phyloP scores from a whole-genome alignment of 495 filamentous ascomycete species.

The Ramalina peruviana region DNA sequence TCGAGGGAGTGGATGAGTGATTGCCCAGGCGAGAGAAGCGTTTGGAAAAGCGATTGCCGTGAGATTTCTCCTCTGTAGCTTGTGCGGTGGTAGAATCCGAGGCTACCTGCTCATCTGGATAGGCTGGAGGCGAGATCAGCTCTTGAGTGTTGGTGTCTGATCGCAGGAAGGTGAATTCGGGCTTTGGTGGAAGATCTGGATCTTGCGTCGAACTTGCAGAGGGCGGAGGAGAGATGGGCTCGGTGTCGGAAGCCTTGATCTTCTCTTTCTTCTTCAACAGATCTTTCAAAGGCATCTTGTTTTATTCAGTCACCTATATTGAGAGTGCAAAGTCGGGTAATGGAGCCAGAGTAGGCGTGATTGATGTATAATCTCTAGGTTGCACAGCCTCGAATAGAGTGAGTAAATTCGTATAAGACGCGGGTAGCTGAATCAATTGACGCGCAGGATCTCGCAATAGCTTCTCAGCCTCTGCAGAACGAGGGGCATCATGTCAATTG shows the following conservation, averaged over 20 bases:
- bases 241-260: slow-evolving; percentile 23
- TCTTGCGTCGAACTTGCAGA: slow-evolving; percentile 17
- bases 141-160: slow-evolving; percentile 72
- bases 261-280: slow-evolving; percentile 63
- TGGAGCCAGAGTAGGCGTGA: background rate
- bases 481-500: background rate
- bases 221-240: slow-evolving; percentile 15
- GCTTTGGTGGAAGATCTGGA: slow-evolving; percentile 20
- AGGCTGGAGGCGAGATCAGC: slow-evolving; percentile 51
- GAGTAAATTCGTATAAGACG: background rate
- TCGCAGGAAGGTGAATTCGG: slow-evolving; percentile 73
- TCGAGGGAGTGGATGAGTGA: slow-evolving; percentile 28
- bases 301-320: too few species aligned
- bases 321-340: background rate
- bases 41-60: slow-evolving; percentile 8
- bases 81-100: slow-evolving; percentile 13
- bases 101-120: slow-evolving; percentile 26
- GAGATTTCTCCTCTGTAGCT: slow-evolving; percentile 10
- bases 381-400: background rate
- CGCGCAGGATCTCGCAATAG: slow-evolving; percentile 3
- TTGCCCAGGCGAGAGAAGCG: slow-evolving; percentile 28
- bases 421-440: slow-evolving; percentile 1
- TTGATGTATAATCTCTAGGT: background rate
- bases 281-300: slow-evolving; percentile 56
- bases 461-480: background rate